Percentiles rank a stretch among this genome's conserved stretches.
Conservation (phyloP, 805 yeast genomes). For the Myxozyma neglecta region DNA sequence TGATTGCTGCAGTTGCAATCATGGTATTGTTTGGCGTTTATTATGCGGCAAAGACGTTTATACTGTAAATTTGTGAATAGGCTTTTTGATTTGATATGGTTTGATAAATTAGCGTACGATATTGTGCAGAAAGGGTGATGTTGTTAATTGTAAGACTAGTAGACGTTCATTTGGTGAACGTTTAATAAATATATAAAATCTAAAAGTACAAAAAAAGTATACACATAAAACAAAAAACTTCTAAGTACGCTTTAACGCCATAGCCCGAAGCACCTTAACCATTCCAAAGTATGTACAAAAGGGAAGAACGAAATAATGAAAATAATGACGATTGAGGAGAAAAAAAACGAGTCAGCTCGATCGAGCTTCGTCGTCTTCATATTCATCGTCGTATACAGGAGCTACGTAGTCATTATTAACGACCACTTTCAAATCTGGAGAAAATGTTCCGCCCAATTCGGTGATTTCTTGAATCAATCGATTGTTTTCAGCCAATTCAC, state of each 20-base stretch:
- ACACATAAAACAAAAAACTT: neutral
- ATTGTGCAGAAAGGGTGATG: neutral
- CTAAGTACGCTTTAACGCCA: neutral
- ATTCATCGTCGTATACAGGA: slow-evolving; percentile 9
- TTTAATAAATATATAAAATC: neutral
- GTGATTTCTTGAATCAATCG: slow-evolving; percentile 35
- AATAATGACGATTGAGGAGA: neutral
- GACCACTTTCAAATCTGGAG: slow-evolving; percentile 17
- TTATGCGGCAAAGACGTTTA: neutral
- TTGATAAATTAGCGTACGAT: neutral
- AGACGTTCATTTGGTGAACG: neutral
- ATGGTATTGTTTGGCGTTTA: neutral
- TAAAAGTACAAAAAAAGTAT: neutral
- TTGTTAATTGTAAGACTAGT: neutral
- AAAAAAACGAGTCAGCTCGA: neutral
- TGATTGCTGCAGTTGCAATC: slow-evolving; percentile 21
- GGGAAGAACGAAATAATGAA: neutral
- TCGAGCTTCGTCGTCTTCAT: slow-evolving; percentile 1
- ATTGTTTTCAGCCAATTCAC: slow-evolving; percentile 38
- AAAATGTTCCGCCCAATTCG: slow-evolving; percentile 19
- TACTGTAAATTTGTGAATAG: neutral
- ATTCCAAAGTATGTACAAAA: neutral
- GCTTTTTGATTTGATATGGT: neutral
- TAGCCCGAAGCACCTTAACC: neutral
- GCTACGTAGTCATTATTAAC: slow-evolving; percentile 14